Conservation (phyloP, 179 eudicot genomes). For the Silene coronaria region DNA sequence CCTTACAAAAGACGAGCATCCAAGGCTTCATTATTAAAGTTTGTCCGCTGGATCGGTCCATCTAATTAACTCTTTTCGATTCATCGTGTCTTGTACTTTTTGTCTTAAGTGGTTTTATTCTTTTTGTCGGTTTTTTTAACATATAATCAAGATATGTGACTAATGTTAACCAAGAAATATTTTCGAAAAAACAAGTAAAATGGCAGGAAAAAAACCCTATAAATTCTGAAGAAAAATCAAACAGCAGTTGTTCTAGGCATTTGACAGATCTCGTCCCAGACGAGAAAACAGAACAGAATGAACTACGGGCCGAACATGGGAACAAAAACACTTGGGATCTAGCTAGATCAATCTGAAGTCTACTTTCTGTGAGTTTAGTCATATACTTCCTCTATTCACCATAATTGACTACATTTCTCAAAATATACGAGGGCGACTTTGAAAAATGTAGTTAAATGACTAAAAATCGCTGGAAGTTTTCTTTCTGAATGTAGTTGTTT, state of each 20-base stretch:
- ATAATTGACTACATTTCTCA: neutral
- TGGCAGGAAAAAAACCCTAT: neutral
- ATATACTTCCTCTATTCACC: neutral
- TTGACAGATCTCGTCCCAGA: conserved; percentile 11
- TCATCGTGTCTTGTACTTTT: too few species aligned
- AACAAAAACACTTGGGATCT: conserved; percentile 1
- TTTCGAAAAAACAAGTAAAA: neutral
- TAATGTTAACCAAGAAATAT: too few species aligned
- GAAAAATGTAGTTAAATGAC: conserved; percentile 2
- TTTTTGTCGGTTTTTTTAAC: too few species aligned
- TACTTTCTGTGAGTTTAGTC: conserved; percentile 5
- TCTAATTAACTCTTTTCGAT: too few species aligned
- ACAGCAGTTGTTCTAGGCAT: conserved; percentile 5
- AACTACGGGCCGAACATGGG: conserved; percentile 16
- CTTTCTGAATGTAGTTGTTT: conserved; percentile 12
- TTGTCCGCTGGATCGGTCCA: too few species aligned
- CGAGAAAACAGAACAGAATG: conserved; percentile 1
- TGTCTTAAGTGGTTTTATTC: too few species aligned
- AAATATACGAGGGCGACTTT: neutral
- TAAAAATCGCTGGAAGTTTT: neutral
- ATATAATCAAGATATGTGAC: too few species aligned
- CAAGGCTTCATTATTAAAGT: too few species aligned
- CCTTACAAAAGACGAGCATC: too few species aligned
- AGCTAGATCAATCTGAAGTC: conserved; percentile 17
- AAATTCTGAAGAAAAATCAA: neutral